phyloP scores from a whole-genome alignment of 805 yeast genomes.

The Aciculoconidium aculeatum region DNA sequence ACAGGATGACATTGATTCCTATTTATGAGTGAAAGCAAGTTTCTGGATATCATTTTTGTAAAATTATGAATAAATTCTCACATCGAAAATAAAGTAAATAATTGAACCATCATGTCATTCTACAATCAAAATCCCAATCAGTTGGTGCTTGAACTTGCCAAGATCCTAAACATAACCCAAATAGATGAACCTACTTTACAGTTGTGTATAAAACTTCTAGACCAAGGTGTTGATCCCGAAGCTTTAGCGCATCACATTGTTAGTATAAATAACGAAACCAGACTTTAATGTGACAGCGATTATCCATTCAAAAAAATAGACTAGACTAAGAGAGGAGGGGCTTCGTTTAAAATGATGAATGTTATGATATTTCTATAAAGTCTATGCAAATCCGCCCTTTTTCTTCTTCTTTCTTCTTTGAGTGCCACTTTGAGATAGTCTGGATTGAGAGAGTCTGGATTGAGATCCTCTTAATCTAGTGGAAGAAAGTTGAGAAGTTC shows the following conservation, averaged over 20 bases:
- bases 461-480: no score
- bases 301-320: no score
- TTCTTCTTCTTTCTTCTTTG: conserved; percentile 35
- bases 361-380: conserved; percentile 7
- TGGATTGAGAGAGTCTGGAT: conserved; percentile 4
- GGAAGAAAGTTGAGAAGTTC: no score
- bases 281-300: conserved; percentile 2
- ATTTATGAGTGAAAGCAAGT: no score
- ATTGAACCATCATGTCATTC: conserved; percentile 4
- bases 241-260: conserved; percentile 21
- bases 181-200: conserved; percentile 26
- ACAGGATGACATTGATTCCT: no score
- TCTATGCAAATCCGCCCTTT: conserved; percentile 47
- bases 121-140: conserved; percentile 7
- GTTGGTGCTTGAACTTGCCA: conserved; percentile 18
- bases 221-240: conserved; percentile 30
- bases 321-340: no score
- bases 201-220: conserved; percentile 27
- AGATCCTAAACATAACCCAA: conserved; percentile 14
- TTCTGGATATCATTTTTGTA: no score
- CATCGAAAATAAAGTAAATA: not conserved
- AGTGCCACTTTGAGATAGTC: conserved; percentile 8
- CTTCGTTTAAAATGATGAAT: not conserved
- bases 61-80: no score
- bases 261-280: conserved; percentile 22